Evolutionary conservation across 1,139 yeast species (phyloP), one percentile per base, ranked within the genome.

Genomic region (Saccharomyces pastorianus): DNA sequence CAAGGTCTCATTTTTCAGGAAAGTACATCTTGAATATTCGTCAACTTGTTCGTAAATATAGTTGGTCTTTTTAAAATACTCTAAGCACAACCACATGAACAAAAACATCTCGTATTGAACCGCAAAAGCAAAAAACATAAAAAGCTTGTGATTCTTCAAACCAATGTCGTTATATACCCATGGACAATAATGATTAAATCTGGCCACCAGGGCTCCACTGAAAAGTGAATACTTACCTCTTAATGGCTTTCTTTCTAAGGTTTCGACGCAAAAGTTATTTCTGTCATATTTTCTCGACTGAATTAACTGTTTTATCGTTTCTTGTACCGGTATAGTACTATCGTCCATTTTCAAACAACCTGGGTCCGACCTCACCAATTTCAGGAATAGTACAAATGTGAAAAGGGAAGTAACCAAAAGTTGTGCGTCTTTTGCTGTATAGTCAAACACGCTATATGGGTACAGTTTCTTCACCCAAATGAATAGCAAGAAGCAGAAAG

Each of bases 151-250:
- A 67, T 90, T 91, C 61, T 95, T 76, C 20, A 89, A 81, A 0
- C 96, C 98, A 60, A 91, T 76, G 55, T 89, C 95, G 66, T 90
- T 91, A 68, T 82, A 85, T 4, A 86, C 82, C 98, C 98, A 91
- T 0, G 97, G 97, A 69, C 98, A 91, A 62, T 81, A 87, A 69
- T 91, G 98, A 67, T 91, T 97, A 65, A 85, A 89, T 57, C 86
- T 76, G 0, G 96, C 95, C 38, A 91, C 80, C 55, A 88, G 78
- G 47, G 78, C 75, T 53, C 79, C 76, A 50, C 79, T 76, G 55
- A 76, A 70, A 41, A 76, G 72, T 28, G 93, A 86, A 68, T 81
- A 91, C 62, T 80, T 85, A n/a, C 95, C 82, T 62, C 98, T 76
- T 52, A 88, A 71, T 0, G 97, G 97, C 60, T 83, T 86, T 56